Percentiles rank a stretch among this genome's conserved stretches.
phyloP scores from a whole-genome alignment of 257 asterid genomes.

The Solanum bulbocastanum region DNA sequence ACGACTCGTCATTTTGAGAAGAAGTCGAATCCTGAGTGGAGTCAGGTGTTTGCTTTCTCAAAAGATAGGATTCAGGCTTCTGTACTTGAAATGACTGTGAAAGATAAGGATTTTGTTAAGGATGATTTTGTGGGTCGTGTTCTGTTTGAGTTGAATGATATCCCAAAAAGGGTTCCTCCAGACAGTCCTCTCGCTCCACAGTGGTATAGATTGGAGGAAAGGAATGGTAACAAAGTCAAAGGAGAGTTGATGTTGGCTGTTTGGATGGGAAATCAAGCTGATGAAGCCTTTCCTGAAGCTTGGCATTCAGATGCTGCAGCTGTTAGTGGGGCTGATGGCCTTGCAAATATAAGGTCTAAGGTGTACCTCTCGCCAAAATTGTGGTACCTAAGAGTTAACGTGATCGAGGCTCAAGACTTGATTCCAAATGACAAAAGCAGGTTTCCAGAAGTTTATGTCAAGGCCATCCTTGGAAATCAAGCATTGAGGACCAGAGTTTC shows the following conservation, averaged over 20 bases:
- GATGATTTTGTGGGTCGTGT: slow-evolving; percentile 39
- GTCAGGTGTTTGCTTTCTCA: slow-evolving; percentile 41
- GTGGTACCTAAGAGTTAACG: slow-evolving; percentile 43
- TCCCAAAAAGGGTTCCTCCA: slow-evolving; percentile 47
- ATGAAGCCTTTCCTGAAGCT: slow-evolving; percentile 47
- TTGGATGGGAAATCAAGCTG: slow-evolving; percentile 52
- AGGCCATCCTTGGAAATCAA: slow-evolving; percentile 32
- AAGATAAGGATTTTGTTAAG: slow-evolving; percentile 36
- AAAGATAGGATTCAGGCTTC: slow-evolving; percentile 43
- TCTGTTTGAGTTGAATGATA: slow-evolving; percentile 34
- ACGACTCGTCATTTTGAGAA: slow-evolving; percentile 41
- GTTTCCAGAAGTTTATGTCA: slow-evolving; percentile 39
- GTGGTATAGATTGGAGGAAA: slow-evolving; percentile 43
- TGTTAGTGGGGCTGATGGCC: slow-evolving; percentile 30
- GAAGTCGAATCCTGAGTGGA: slow-evolving; percentile 39
- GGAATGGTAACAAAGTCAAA: slow-evolving; percentile 25
- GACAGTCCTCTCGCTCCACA: slow-evolving; percentile 50
- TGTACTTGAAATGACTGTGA: slow-evolving; percentile 31
- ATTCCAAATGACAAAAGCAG: slow-evolving; percentile 27
- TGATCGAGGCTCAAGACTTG: slow-evolving; percentile 44
- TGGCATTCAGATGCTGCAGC: slow-evolving; percentile 51
- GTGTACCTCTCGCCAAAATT: slow-evolving; percentile 39
- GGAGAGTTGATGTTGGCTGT: slow-evolving; percentile 49
- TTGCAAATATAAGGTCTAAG: slow-evolving; percentile 37
- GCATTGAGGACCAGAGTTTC: slow-evolving; percentile 37